Conservation (phyloP, 2,329 filamentous ascomycete genomes). For the Fusarium tjaetaba region DNA sequence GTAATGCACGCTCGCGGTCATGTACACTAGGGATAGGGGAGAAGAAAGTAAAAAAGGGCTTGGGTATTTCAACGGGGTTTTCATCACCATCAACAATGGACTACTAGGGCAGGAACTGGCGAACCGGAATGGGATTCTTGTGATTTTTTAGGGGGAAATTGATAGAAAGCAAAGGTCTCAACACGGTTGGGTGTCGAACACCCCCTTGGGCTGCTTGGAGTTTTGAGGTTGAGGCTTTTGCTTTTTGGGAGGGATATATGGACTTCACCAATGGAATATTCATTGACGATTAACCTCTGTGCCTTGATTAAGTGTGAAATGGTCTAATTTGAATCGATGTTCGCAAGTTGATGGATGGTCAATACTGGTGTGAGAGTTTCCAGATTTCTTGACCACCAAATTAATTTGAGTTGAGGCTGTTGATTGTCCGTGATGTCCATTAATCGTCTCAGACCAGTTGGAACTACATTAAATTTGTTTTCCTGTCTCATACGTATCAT, state of each 20-base stretch:
- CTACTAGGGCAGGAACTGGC: not conserved
- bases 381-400: not conserved
- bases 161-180: conserved; percentile 37
- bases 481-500: not conserved
- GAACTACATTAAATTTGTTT: no score
- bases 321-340: not conserved
- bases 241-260: conserved; percentile 18
- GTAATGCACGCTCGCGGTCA: conserved; percentile 18
- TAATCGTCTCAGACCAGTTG: not conserved
- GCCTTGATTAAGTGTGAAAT: not conserved
- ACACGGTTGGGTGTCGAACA: conserved; percentile 17
- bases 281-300: conserved; percentile 11
- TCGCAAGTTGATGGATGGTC: not conserved
- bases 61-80: not conserved
- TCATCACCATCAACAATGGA: not conserved
- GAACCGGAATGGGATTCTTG: conserved; percentile 7
- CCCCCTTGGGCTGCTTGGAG: conserved; percentile 21
- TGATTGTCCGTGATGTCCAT: not conserved
- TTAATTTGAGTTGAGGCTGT: not conserved
- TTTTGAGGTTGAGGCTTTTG: conserved; percentile 32
- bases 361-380: not conserved
- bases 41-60: conserved; percentile 8
- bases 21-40: conserved; percentile 21
- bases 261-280: conserved; percentile 24
- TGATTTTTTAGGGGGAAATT: conserved; percentile 7